Conservation (phyloP, 495 filamentous ascomycete genomes). For the Penicillium subrubescens region DNA sequence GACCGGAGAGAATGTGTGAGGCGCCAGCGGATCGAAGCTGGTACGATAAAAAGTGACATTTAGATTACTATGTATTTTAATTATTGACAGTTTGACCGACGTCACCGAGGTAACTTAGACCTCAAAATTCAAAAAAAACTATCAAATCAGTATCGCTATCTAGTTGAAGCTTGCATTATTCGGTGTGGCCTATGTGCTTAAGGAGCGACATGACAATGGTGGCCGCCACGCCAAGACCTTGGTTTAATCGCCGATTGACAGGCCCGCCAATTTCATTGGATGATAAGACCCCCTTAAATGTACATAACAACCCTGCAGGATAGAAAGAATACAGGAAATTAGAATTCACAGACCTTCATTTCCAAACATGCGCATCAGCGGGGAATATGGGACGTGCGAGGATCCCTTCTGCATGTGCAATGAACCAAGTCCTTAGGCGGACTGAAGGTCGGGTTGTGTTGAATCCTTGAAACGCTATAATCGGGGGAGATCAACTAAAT, state of each 20-base stretch:
- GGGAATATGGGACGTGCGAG: neutral
- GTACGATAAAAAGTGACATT: neutral
- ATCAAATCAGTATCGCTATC: too few species aligned
- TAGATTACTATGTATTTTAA: too few species aligned
- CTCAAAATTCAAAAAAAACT: too few species aligned
- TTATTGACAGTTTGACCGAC: too few species aligned
- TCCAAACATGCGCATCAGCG: neutral
- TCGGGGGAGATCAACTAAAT: neutral
- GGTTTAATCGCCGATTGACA: conserved; percentile 14
- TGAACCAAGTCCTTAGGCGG: too few species aligned
- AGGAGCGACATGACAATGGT: neutral
- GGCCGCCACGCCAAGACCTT: neutral
- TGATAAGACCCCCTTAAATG: neutral
- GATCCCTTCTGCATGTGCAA: neutral
- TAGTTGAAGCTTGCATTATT: neutral
- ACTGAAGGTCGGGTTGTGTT: neutral
- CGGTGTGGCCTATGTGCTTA: neutral
- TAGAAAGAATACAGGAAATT: neutral
- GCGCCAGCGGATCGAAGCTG: neutral
- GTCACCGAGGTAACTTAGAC: too few species aligned
- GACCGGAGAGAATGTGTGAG: neutral
- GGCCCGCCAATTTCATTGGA: neutral
- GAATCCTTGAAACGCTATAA: neutral
- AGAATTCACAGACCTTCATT: neutral
- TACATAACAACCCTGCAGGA: neutral